Evolutionary conservation across 768 basidiomycete genomes (phyloP), one percentile per base, ranked within the genome.

Genomic region (Amanita jacksonii): DNA sequence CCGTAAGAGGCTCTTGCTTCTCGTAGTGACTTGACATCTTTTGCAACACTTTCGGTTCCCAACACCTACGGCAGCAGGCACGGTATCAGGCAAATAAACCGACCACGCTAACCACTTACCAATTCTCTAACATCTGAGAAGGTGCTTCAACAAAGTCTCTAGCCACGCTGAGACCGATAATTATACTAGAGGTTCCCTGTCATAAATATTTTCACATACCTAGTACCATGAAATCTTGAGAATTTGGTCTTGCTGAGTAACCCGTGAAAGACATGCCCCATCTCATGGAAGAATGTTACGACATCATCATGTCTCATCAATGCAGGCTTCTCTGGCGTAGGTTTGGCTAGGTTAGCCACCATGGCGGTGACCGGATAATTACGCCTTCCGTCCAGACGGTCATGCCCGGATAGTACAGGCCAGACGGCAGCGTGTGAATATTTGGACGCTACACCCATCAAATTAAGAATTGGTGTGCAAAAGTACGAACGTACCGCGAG

Each of bases 121-220:
- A 92, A 54, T 91, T 88, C 63, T 93, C 90, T 48, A 91, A 66
- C 89, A 91, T 91, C 64, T 93, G 88, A 13, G 82, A 85, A 0
- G 89, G 90, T 2, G 89, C 89, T 62, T 92, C 88, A 8, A 89
- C 88, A 49, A 89, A 89, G 59, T 90, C 87, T 4, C 81, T 63
- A 5, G 83, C 81, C 19, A 86, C 82, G 20, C 76, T 70, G 5
- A 18, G 45, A 32, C 30, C 18, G 9, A 20, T 4, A 24, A 23
- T 5, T 28, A 24, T 22, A 18, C n/a, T 24, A 13, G 15, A 15
- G 19, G 13, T 6, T 5, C 9, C 9, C 10, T 7, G 16, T 23
- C 16, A 25, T 38, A 5, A 5, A 3, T 25, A n/a, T 8, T 2
- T n/a, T 3, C 1, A 37, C 44, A 27, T 31, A 75, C 75, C 68